Base-by-base conservation (phyloP, 495 filamentous ascomycete genomes). In the Daldinia loculata region DNA sequence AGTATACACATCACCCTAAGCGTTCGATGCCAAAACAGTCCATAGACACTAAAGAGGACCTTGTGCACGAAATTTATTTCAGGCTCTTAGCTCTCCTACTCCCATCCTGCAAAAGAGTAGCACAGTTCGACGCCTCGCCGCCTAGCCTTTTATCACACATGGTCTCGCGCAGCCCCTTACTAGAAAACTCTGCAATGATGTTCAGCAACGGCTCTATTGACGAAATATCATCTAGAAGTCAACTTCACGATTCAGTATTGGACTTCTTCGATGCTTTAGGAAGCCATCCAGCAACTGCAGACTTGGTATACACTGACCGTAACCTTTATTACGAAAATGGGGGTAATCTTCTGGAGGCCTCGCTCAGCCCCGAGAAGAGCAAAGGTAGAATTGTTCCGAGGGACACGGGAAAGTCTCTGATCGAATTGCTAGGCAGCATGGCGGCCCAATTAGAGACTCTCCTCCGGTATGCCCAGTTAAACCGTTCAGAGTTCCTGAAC, bases 161-260 rank as follows among this genome's bases (percentile, higher is more conserved):
- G 58, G 27, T 81, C 5, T 59, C 63, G 19, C 74, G 78, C 50
- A 82, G 79, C 48, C 79, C 79, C 0, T 45, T 82, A 4, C 12
- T 81, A 32, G 61, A 61, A 14, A 71, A 66, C 22, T 77, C 63
- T 50, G 75, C 74, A 15, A 72, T 69, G 27, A 9, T 81, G 7
- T 59, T 82, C 3, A 66, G 74, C 1, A 75, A 75, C 43, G 72
- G 72, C 17, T 71, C 75, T 0, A 69, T 82, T 17, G 70, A 76
- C 0, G 79, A 82, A 15, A 74, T 80, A 6, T 61, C 51, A 22
- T 15, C 29, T 3, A 66, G 62, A 2, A 29, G 38, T 14, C 14
- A 50, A 0, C 36, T 77, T 9, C 66, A 80, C 55, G 50, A 59
- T 6, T 68, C 69, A 3, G 48, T 79, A 1, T 56, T 82, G n/a